These are phyloP conservation scores for Talaromyces sp. DNA, from an alignment of 2,329 filamentous ascomycete genomes.

Conservation along the genomic window DNA sequence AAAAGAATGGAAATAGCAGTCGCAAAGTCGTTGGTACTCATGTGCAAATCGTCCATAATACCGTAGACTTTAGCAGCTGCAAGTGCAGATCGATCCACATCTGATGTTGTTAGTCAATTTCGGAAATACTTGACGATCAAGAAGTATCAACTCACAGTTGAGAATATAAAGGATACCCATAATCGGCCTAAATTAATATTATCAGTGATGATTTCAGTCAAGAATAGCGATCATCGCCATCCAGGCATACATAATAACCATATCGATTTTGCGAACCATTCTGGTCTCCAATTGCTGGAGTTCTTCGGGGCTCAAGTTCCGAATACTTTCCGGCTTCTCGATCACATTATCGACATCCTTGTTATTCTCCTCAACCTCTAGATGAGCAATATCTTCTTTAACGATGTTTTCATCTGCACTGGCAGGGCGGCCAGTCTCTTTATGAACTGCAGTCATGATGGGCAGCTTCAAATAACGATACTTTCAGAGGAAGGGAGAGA, in stretches of 20 bases:
- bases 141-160: background rate
- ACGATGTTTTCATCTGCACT: background rate
- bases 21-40: conserved; percentile 37
- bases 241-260: conserved; percentile 23
- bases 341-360: background rate
- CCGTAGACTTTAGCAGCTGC: conserved; percentile 41
- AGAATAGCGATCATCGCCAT: background rate
- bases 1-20: conserved; percentile 29
- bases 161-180: background rate
- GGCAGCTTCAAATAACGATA: background rate
- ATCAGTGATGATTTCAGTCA: background rate
- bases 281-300: conserved; percentile 22
- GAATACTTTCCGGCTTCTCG: conserved; percentile 20
- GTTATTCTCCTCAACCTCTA: background rate
- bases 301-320: conserved; percentile 24
- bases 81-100: conserved; percentile 40
- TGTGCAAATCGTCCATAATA: conserved; percentile 40
- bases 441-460: background rate
- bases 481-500: background rate
- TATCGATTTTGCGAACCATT: conserved; percentile 25
- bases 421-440: background rate
- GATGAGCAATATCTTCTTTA: background rate
- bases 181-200: background rate
- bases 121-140: background rate
- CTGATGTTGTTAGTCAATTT: background rate